Evolutionary conservation across 2,329 filamentous ascomycete species (phyloP).

Genomic region (Hortaea sp.): DNA sequence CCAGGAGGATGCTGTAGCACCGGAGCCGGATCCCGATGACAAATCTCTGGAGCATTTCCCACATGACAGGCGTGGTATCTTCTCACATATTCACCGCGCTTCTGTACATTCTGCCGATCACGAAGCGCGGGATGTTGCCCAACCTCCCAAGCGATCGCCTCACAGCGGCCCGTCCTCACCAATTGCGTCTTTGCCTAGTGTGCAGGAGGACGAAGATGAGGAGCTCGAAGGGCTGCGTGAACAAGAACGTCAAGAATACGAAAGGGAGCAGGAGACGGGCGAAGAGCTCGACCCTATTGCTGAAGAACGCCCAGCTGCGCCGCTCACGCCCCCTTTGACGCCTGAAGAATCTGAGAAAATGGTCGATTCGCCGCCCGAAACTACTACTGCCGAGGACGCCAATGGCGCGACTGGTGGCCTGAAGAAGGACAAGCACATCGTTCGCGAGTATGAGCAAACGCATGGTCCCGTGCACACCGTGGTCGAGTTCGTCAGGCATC

Average conservation of each 20-base stretch:
- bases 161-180: not conserved
- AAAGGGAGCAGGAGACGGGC: constrained; percentile 1
- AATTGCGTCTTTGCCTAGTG: constrained; percentile 14
- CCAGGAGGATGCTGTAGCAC: not conserved
- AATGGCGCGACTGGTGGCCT: not conserved
- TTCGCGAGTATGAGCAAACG: not conserved
- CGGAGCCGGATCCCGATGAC: constrained; percentile 21
- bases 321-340: constrained; percentile 25
- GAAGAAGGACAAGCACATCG: not conserved
- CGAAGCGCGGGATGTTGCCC: constrained; percentile 7
- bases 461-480: not conserved
- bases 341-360: constrained; percentile 9
- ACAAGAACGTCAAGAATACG: constrained; percentile 7
- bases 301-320: constrained; percentile 13
- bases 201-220: constrained; percentile 16
- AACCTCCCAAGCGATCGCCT: not conserved
- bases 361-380: not conserved
- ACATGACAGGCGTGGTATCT: constrained; percentile 24
- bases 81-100: constrained; percentile 21
- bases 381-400: not conserved
- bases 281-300: constrained; percentile 2
- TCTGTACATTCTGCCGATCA: constrained; percentile 15
- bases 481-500: constrained; percentile 1
- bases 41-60: constrained; percentile 25
- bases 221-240: constrained; percentile 4